Conservation (phyloP, 495 filamentous ascomycete species). For the Aspergillus egyptiacus region DNA sequence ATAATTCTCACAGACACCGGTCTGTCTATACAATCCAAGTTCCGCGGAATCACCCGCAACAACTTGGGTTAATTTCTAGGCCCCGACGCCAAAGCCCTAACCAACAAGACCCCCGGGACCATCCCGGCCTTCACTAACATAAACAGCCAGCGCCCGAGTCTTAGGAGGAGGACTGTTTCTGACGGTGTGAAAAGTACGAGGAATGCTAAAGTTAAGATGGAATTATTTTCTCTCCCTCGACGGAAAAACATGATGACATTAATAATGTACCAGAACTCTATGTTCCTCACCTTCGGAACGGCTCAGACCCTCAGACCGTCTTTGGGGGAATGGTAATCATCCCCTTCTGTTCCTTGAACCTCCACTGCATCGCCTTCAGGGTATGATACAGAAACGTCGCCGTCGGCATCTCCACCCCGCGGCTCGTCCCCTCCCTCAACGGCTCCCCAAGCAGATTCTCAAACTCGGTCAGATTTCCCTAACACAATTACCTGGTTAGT, state of each 20-base stretch:
- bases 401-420: conserved; percentile 7
- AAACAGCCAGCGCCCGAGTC: no score
- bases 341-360: conserved; percentile 4
- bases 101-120: no score
- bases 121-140: no score
- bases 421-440: conserved; percentile 2
- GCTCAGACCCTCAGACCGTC: neutral
- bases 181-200: no score
- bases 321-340: neutral
- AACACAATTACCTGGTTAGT: neutral
- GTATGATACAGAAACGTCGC: conserved; percentile 5
- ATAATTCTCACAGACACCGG: conserved; percentile 41
- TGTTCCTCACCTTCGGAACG: no score
- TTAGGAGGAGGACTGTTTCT: no score
- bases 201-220: no score
- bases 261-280: no score
- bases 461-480: conserved; percentile 10
- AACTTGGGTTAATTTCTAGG: no score
- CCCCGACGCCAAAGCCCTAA: conserved; percentile 18
- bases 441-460: conserved; percentile 12
- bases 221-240: no score
- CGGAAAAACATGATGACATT: no score
- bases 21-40: conserved; percentile 38
- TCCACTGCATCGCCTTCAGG: conserved; percentile 9
- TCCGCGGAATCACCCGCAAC: conserved; percentile 54